Percentiles rank a stretch among this genome's conserved stretches.
These are phyloP conservation scores for Ceratobasidium sp. DNA, from an alignment of 1,284 basidiomycete genomes.

Conservation along the genomic window DNA sequence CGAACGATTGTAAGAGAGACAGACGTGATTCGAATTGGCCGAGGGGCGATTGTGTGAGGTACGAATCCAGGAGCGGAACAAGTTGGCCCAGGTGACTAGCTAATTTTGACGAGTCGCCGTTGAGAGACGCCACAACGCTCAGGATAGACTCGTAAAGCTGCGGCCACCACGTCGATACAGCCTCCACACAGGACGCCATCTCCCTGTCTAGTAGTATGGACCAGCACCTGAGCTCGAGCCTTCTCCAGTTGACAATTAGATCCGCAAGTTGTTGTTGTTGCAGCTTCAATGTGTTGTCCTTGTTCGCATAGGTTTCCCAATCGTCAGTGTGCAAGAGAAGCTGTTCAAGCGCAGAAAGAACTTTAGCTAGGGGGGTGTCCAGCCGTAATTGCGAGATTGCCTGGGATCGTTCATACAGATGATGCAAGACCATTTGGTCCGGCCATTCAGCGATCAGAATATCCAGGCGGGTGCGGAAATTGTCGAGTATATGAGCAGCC, in stretches of 20 bases:
- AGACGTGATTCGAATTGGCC: slow-evolving; percentile 87
- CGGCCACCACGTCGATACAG: slow-evolving; percentile 92
- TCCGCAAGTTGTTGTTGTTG: slow-evolving; percentile 76
- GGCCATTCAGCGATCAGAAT: slow-evolving; percentile 87
- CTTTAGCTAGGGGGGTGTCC: slow-evolving; percentile 82
- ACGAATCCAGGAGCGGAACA: slow-evolving; percentile 85
- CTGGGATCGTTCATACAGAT: slow-evolving; percentile 83
- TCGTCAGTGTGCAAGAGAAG: slow-evolving; percentile 91
- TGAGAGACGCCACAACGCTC: slow-evolving; percentile 59
- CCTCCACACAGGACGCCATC: slow-evolving; percentile 68
- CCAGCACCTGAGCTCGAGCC: slow-evolving; percentile 92
- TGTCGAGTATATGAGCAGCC: slow-evolving; percentile 66
- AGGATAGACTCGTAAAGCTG: slow-evolving; percentile 84
- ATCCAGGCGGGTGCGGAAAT: slow-evolving; percentile 68
- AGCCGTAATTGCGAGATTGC: slow-evolving; percentile 74
- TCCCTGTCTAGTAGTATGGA: slow-evolving; percentile 83
- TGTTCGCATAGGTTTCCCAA: slow-evolving; percentile 96
- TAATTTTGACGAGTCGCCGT: slow-evolving; percentile 53
- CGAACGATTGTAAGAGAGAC: slow-evolving; percentile 78
- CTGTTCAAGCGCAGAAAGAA: slow-evolving; percentile 88
- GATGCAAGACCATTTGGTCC: slow-evolving; percentile 95
- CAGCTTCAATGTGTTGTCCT: slow-evolving; percentile 80
- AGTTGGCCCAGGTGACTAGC: slow-evolving; percentile 74
- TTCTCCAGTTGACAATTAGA: slow-evolving; percentile 91
- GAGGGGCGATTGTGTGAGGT: slow-evolving; percentile 80